These are phyloP conservation scores for Coniochaeta sp. DNA, from an alignment of 2,329 filamentous ascomycete species.

Conservation along the genomic window DNA sequence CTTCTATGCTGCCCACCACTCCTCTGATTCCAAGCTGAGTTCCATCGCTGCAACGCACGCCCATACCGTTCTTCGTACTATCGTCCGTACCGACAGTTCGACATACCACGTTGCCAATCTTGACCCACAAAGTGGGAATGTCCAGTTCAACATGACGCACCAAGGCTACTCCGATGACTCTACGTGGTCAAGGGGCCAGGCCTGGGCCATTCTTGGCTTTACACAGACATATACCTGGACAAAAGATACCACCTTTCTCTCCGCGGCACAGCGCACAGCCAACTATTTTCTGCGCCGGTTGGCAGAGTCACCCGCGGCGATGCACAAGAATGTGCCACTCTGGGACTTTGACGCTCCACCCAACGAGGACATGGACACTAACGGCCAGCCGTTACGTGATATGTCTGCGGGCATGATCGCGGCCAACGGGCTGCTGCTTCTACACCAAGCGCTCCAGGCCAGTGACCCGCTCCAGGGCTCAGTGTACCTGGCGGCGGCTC, in stretches of 20 bases:
- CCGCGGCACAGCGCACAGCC: conserved; percentile 29
- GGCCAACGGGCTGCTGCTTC: conserved; percentile 13
- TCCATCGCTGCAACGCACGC: conserved; percentile 32
- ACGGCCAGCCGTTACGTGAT: conserved; percentile 8
- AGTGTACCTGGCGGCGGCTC: neutral
- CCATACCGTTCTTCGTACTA: conserved; percentile 25
- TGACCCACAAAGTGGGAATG: conserved; percentile 26
- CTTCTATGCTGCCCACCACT: conserved; percentile 28
- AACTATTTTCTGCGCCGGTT: conserved; percentile 39
- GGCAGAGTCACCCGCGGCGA: conserved; percentile 15
- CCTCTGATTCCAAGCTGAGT: conserved; percentile 17
- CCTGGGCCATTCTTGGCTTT: conserved; percentile 41
- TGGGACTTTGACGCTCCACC: conserved; percentile 43
- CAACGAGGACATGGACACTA: neutral
- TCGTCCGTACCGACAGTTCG: conserved; percentile 28
- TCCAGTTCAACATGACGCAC: conserved; percentile 32
- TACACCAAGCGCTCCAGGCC: conserved; percentile 7
- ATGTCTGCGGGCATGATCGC: conserved; percentile 10
- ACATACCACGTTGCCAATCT: conserved; percentile 39
- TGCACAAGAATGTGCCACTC: conserved; percentile 19
- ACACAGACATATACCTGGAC: conserved; percentile 41
- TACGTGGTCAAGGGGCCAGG: conserved; percentile 42
- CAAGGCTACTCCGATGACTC: conserved; percentile 37
- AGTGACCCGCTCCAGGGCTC: neutral
- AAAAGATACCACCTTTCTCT: conserved; percentile 29